These are phyloP conservation scores for Sporothrix schenckii DNA, from an alignment of 2,329 filamentous ascomycete genomes.

Conservation along the genomic window DNA sequence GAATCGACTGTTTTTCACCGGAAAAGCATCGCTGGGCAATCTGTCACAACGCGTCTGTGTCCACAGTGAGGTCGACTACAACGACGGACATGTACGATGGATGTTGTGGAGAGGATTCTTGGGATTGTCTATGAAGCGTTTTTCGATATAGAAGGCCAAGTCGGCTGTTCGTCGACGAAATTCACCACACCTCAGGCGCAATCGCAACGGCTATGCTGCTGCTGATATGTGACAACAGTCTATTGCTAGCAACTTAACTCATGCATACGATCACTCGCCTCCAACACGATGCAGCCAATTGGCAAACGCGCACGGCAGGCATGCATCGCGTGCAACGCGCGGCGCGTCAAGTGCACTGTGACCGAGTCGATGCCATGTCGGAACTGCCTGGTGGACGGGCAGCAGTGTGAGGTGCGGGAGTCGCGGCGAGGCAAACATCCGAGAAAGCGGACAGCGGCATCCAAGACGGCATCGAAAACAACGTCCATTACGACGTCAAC, in stretches of 20 bases:
- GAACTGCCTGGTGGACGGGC: constrained; percentile 15
- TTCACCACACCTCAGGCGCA: neutral
- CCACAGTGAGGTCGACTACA: too few species aligned
- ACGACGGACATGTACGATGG: too few species aligned
- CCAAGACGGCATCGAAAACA: too few species aligned
- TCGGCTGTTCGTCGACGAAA: neutral
- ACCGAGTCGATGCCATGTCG: constrained; percentile 16
- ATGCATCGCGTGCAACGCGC: constrained; percentile 6
- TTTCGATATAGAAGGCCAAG: neutral
- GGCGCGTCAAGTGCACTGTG: constrained; percentile 12
- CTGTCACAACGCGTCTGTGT: too few species aligned
- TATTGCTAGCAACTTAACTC: too few species aligned
- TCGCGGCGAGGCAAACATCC: constrained; percentile 20
- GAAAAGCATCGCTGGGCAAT: too few species aligned
- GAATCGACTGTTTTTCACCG: too few species aligned
- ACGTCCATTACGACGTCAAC: neutral
- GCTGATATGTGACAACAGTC: too few species aligned
- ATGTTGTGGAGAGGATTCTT: too few species aligned
- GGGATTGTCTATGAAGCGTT: too few species aligned
- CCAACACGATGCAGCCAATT: neutral
- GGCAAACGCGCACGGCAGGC: constrained; percentile 13
- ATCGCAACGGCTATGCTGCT: neutral
- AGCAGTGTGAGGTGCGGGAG: neutral
- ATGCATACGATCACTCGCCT: neutral
- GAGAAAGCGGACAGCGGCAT: neutral